A percentile compares a stretch with the other conserved stretches of the same genome.
Evolutionary conservation across 1,284 basidiomycete species (phyloP).

Genomic region (Cryptococcus sp.): DNA sequence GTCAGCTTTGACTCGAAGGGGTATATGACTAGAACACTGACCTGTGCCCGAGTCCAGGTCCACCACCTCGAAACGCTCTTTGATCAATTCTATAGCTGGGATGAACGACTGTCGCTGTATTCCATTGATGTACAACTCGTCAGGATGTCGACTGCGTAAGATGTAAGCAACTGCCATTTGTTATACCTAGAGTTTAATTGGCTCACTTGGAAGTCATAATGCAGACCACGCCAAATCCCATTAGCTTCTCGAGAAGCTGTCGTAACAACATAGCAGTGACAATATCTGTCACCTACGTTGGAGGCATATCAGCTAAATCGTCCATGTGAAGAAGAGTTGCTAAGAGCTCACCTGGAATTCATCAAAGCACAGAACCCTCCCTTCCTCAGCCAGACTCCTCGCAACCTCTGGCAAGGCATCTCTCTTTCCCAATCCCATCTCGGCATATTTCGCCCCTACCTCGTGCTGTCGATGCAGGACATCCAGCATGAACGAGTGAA

Average conservation of each 20-base stretch:
- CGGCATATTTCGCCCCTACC: conserved; percentile 64
- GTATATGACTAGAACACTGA: conserved; percentile 45
- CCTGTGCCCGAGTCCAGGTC: conserved; percentile 94
- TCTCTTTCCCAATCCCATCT: conserved; percentile 63
- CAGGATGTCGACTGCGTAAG: conserved; percentile 79
- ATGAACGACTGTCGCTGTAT: conserved; percentile 96
- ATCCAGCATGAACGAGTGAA: conserved; percentile 98
- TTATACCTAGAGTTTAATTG: not conserved
- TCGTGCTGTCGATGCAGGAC: conserved; percentile 75
- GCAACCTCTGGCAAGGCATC: conserved; percentile 83
- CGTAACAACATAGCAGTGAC: conserved; percentile 98
- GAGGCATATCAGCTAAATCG: conserved; percentile 12
- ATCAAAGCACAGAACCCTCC: conserved; percentile 90
- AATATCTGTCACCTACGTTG: conserved; percentile 84
- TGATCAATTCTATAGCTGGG: conserved; percentile 92
- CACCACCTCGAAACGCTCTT: conserved; percentile 78
- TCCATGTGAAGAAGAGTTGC: not conserved
- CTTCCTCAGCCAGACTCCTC: conserved; percentile 80
- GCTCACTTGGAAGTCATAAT: conserved; percentile 96
- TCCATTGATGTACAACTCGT: conserved; percentile 97
- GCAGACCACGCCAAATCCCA: conserved; percentile 86
- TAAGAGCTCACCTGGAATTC: conserved; percentile 79
- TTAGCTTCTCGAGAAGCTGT: conserved; percentile 78
- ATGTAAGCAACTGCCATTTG: not conserved
- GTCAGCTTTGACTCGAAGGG: conserved; percentile 1